These are phyloP conservation scores for Uronychia binucleata DNA, from an alignment of 73 alveolate species.

Conservation along the genomic window DNA sequence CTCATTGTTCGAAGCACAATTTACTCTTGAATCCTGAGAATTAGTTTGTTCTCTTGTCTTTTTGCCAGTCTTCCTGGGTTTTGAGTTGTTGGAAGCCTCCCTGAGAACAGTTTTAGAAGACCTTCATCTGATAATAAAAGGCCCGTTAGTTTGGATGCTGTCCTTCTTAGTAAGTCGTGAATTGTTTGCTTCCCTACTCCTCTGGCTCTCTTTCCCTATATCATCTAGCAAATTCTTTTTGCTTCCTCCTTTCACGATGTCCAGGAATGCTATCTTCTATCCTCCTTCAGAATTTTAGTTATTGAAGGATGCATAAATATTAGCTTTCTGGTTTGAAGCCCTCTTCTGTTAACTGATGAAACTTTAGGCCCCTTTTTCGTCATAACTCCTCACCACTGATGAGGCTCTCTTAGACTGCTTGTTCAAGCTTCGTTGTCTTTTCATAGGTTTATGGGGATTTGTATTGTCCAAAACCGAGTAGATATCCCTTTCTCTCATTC, in stretches of 20 bases:
- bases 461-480: not conserved
- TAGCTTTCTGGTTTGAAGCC: not conserved
- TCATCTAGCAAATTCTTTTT: not conserved
- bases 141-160: not conserved
- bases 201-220: too few species aligned
- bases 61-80: not conserved
- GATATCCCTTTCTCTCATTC: not conserved
- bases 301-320: not conserved
- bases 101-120: not conserved
- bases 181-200: too few species aligned
- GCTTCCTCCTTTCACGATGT: not conserved
- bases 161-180: too few species aligned
- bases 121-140: not conserved
- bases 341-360: not conserved
- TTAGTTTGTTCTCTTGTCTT: too few species aligned
- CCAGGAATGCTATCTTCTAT: not conserved
- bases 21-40: not conserved
- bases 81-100: not conserved
- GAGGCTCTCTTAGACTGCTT: not conserved
- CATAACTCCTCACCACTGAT: not conserved
- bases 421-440: not conserved
- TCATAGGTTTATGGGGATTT: not conserved
- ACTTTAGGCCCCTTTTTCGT: not conserved
- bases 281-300: not conserved
- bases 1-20: not conserved